Conservation (phyloP, 805 yeast genomes). For the Candida maesae region DNA sequence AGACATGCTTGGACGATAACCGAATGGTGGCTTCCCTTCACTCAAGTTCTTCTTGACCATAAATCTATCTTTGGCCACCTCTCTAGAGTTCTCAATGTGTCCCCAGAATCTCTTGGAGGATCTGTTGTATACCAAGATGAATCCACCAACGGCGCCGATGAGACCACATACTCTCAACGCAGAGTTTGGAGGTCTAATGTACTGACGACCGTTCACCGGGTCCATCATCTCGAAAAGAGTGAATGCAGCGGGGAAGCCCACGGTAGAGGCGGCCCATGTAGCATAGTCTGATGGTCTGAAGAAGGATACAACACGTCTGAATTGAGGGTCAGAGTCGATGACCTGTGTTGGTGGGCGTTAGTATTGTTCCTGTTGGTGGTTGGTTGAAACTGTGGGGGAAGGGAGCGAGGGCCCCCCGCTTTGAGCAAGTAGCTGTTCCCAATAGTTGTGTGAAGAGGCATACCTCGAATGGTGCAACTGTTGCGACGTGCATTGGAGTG, state of each 20-base stretch:
- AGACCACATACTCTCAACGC: conserved; percentile 56
- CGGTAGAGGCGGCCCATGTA: conserved; percentile 44
- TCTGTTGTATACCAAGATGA: conserved; percentile 62
- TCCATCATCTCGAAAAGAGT: conserved; percentile 43
- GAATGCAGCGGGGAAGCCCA: conserved; percentile 45
- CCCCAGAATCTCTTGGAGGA: conserved; percentile 78
- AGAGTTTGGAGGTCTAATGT: conserved; percentile 49
- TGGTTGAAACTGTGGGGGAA: neutral
- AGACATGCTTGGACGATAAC: conserved; percentile 51
- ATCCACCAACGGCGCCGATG: conserved; percentile 71
- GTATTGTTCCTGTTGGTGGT: neutral
- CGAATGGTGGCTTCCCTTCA: conserved; percentile 64
- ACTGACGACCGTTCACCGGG: conserved; percentile 42
- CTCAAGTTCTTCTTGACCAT: conserved; percentile 67
- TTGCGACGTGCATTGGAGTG: conserved; percentile 9
- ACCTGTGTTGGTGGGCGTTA: conserved; percentile 28
- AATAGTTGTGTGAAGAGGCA: conserved; percentile 2
- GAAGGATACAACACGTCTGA: conserved; percentile 65
- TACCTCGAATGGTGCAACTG: conserved; percentile 15
- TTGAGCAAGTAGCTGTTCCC: neutral
- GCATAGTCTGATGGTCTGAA: conserved; percentile 66
- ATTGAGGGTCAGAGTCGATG: conserved; percentile 79
- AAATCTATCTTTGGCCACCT: conserved; percentile 67
- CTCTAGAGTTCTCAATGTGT: conserved; percentile 64
- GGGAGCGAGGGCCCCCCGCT: neutral